Percentiles rank a stretch among this genome's conserved stretches.
These are phyloP conservation scores for Ampelomyces quisqualis DNA, from an alignment of 2,329 filamentous ascomycete genomes.

Conservation along the genomic window DNA sequence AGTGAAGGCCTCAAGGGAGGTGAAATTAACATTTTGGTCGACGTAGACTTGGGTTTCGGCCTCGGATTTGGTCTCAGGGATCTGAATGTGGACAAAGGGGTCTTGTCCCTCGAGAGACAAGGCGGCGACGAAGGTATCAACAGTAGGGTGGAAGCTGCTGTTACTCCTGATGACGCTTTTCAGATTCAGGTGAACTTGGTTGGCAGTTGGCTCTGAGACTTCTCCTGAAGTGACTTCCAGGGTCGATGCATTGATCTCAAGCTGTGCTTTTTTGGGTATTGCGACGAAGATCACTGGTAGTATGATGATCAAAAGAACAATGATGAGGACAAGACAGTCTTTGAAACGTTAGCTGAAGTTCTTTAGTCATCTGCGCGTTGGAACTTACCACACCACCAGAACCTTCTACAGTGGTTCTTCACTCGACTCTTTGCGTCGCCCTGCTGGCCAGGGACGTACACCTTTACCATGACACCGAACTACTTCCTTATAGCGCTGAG, in stretches of 20 bases:
- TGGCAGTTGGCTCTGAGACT: conserved; percentile 53
- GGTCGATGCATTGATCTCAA: conserved; percentile 54
- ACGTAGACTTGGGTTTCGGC: conserved; percentile 47
- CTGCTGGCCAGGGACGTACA: conserved; percentile 38
- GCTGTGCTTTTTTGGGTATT: conserved; percentile 60
- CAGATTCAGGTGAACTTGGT: conserved; percentile 53
- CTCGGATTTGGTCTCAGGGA: conserved; percentile 49
- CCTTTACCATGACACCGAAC: conserved; percentile 35
- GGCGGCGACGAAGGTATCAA: conserved; percentile 56
- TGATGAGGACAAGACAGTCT: conserved; percentile 52
- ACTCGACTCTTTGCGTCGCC: conserved; percentile 34
- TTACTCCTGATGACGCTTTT: conserved; percentile 50
- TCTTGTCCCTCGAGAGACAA: conserved; percentile 49
- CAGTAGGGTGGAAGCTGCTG: conserved; percentile 55
- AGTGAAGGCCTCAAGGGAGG: conserved; percentile 49
- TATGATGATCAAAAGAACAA: conserved; percentile 57
- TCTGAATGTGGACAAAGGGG: conserved; percentile 49
- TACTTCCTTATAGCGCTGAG: conserved; percentile 22
- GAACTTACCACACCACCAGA: conserved; percentile 44
- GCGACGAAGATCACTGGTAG: conserved; percentile 60
- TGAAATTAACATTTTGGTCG: conserved; percentile 49
- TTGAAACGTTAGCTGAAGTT: conserved; percentile 5
- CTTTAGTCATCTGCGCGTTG: neutral
- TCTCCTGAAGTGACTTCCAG: conserved; percentile 54
- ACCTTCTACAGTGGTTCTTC: conserved; percentile 42